phyloP scores from a whole-genome alignment of 179 eudicot genomes.

The Pouteria campechiana region DNA sequence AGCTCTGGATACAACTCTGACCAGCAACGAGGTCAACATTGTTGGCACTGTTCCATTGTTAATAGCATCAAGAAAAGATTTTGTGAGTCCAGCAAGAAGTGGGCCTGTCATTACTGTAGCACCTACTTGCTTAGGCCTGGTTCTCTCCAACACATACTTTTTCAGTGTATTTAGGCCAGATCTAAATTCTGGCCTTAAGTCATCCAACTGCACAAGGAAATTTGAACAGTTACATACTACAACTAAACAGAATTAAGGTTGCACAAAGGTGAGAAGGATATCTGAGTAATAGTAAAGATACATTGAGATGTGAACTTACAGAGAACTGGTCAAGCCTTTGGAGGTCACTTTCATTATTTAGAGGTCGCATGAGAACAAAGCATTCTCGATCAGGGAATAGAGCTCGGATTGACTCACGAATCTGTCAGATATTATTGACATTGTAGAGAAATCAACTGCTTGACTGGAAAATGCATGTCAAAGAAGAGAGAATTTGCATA shows the following conservation, averaged over 20 bases:
- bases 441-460: too few relatives aligned
- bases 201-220: constrained; percentile 48
- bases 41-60: constrained; percentile 98
- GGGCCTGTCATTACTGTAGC: constrained; percentile 97
- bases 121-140: constrained; percentile 98
- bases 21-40: constrained; percentile 99
- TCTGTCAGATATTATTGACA: constrained; percentile 45
- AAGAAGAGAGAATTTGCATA: too few relatives aligned
- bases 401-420: constrained; percentile 90
- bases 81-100: constrained; percentile 81
- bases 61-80: constrained; percentile 88
- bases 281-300: background rate
- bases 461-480: too few relatives aligned
- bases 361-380: constrained; percentile 88
- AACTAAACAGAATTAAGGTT: too few relatives aligned
- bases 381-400: constrained; percentile 98
- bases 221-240: background rate
- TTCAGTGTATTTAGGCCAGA: constrained; percentile 91
- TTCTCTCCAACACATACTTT: constrained; percentile 89
- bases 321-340: constrained; percentile 89
- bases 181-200: constrained; percentile 82
- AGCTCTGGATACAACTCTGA: constrained; percentile 12
- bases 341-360: constrained; percentile 78
- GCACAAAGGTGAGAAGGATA: too few relatives aligned
- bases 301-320: constrained; percentile 29